A percentile compares a stretch with the other conserved stretches of the same genome.
These are phyloP conservation scores for Setaria italica DNA, from an alignment of 202 grass and related monocot species.

Conservation along the genomic window DNA sequence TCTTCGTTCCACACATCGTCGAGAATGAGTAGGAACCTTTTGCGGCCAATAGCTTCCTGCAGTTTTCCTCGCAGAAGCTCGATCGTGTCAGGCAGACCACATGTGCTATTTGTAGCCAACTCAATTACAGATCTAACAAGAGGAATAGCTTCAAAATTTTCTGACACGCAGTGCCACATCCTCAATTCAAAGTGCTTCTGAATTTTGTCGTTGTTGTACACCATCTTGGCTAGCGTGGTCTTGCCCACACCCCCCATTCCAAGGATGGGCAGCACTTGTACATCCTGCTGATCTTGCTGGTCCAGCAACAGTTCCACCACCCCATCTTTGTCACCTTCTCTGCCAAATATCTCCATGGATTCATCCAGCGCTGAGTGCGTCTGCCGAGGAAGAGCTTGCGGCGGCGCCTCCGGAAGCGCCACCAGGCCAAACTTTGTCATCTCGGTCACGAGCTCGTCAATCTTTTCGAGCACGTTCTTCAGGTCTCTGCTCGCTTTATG, in stretches of 20 bases:
- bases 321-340: not conserved
- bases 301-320: not conserved
- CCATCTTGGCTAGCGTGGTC: constrained; percentile 38
- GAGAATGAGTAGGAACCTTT: constrained; percentile 46
- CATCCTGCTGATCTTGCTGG: not conserved
- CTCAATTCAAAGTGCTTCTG: not conserved
- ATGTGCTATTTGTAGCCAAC: not conserved
- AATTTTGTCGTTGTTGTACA: not conserved
- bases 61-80: not conserved
- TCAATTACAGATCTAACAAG: constrained; percentile 18
- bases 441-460: not conserved
- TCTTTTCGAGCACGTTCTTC: not conserved
- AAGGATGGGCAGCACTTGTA: constrained; percentile 7
- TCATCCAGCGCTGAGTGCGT: not conserved
- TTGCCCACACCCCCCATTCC: constrained; percentile 49
- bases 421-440: not conserved
- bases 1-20: constrained; percentile 66
- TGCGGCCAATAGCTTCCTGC: not conserved
- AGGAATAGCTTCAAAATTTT: not conserved
- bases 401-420: fast-evolving
- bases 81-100: not conserved
- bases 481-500: not conserved
- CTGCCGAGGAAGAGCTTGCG: not conserved
- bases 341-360: not conserved
- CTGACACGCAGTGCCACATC: constrained; percentile 38